Evolutionary conservation across 2,329 filamentous ascomycete genomes (phyloP).

Genomic region (Fusarium virguliforme): DNA sequence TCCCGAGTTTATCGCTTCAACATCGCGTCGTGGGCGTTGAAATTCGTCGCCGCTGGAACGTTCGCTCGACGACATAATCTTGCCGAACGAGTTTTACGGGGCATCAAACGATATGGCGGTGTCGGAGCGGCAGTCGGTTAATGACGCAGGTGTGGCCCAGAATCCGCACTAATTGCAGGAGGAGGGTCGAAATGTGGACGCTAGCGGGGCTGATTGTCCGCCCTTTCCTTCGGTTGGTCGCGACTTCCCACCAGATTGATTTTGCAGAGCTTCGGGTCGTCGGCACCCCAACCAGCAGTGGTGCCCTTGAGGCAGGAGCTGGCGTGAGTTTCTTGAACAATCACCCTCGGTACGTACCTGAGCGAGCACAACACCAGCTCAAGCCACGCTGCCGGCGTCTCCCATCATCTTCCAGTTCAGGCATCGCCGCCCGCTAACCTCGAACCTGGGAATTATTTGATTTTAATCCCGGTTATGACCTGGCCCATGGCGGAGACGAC

Average conservation of each 20-base stretch:
- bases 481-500: slow-evolving; percentile 32
- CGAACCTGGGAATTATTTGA: slow-evolving; percentile 26
- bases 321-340: neutral
- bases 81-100: slow-evolving; percentile 14
- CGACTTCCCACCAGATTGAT: slow-evolving; percentile 20
- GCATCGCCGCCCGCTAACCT: slow-evolving; percentile 12
- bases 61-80: slow-evolving; percentile 10
- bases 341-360: slow-evolving; percentile 18
- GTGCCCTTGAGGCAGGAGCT: slow-evolving; percentile 14
- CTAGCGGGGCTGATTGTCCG: slow-evolving; percentile 20
- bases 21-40: neutral
- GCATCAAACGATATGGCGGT: slow-evolving; percentile 46
- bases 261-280: slow-evolving; percentile 46
- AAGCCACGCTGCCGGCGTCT: slow-evolving; percentile 7
- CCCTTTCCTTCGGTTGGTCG: slow-evolving; percentile 48
- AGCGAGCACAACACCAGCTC: neutral
- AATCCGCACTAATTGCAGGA: slow-evolving; percentile 10
- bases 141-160: slow-evolving; percentile 42
- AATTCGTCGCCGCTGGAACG: neutral
- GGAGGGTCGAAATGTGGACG: slow-evolving; percentile 10
- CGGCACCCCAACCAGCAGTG: slow-evolving; percentile 37
- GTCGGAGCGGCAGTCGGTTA: slow-evolving; percentile 50
- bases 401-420: slow-evolving; percentile 7
- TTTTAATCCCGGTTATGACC: slow-evolving; percentile 38
- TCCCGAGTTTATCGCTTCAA: neutral